phyloP scores from a whole-genome alignment of 2,329 filamentous ascomycete genomes.

The Aspergillus hortae region DNA sequence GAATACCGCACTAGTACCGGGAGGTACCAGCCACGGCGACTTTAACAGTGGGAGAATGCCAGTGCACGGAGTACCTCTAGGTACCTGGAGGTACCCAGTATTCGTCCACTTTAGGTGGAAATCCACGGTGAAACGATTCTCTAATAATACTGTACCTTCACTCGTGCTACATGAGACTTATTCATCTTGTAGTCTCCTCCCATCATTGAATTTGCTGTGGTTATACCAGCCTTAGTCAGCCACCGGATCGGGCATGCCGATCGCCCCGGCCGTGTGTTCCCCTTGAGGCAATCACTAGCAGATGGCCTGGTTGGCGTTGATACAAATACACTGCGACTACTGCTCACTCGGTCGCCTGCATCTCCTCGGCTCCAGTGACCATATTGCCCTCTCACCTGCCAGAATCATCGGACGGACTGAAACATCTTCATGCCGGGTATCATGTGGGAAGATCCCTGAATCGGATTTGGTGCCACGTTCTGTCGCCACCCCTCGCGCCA shows the following conservation, averaged over 20 bases:
- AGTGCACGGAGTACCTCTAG: not conserved
- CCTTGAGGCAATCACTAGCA: conserved; percentile 1
- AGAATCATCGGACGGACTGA: too few species aligned
- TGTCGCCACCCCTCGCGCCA: too few species aligned
- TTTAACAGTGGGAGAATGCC: not conserved
- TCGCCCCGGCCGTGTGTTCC: conserved; percentile 1
- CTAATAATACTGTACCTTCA: too few species aligned
- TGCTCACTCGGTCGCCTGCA: not conserved
- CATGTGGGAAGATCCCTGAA: too few species aligned
- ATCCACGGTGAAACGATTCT: too few species aligned
- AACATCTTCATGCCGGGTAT: too few species aligned
- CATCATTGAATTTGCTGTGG: too few species aligned
- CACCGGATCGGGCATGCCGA: conserved; percentile 5
- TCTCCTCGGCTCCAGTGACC: not conserved
- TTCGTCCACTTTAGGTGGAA: too few species aligned
- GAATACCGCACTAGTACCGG: not conserved
- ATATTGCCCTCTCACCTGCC: too few species aligned
- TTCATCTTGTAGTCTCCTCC: too few species aligned
- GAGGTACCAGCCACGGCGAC: not conserved
- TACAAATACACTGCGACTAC: not conserved
- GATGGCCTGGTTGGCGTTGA: not conserved
- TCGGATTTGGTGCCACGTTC: too few species aligned
- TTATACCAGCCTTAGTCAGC: conserved; percentile 3
- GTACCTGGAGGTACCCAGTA: not conserved
- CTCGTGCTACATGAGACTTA: too few species aligned